These are phyloP conservation scores for Cupressus sempervirens DNA, from an alignment of 75 land plant species.

Conservation along the genomic window DNA sequence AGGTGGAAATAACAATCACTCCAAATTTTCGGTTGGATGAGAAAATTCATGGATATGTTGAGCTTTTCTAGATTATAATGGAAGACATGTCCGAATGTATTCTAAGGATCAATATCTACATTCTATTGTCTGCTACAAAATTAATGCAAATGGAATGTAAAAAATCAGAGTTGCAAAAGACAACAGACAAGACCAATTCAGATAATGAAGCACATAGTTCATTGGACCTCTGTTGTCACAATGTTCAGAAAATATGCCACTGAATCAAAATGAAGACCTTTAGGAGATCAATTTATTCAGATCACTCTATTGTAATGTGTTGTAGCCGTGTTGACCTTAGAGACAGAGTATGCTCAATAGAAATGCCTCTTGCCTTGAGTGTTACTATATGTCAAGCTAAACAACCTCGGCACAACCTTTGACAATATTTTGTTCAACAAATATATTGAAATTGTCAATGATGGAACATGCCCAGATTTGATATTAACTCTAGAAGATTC, in stretches of 20 bases:
- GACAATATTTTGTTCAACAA: no score
- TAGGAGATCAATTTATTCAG: background rate
- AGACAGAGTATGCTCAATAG: background rate
- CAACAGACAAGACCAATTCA: background rate
- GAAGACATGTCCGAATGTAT: no score
- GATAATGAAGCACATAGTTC: background rate
- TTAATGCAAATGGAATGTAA: background rate
- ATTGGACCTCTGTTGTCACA: background rate
- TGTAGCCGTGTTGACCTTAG: background rate
- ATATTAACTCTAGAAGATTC: no score
- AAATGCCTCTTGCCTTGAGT: background rate
- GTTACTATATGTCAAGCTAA: no score
- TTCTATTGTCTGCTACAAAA: slow-evolving; percentile 12
- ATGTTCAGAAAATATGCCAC: background rate
- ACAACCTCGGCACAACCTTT: no score
- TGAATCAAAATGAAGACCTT: background rate
- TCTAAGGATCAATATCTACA: no score
- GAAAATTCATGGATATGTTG: no score
- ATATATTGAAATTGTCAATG: no score
- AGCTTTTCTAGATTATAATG: no score
- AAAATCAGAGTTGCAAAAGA: background rate
- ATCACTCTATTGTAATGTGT: background rate
- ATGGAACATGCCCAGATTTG: no score
- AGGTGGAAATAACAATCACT: no score
- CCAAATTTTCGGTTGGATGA: no score